Percentiles rank a stretch among this genome's conserved stretches.
Conservation (phyloP, 768 basidiomycete species). For the Russula sp. region DNA sequence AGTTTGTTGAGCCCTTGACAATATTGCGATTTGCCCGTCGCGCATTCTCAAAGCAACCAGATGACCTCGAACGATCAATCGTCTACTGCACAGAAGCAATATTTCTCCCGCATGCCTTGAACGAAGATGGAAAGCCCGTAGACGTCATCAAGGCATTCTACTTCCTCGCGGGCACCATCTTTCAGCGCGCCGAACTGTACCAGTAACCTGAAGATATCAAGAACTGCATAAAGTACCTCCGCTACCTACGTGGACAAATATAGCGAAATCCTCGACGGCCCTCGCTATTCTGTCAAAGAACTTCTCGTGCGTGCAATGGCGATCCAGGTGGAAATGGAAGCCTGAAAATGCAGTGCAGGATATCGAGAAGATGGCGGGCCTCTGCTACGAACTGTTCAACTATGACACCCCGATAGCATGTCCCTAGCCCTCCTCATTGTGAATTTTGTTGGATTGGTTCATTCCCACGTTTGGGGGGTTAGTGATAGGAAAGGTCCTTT, state of each 20-base stretch:
- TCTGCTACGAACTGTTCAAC: too few species aligned
- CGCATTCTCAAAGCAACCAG: background rate
- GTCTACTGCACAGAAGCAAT: background rate
- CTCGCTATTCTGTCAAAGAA: background rate
- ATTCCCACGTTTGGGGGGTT: too few species aligned
- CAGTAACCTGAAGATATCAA: too few species aligned
- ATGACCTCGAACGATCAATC: background rate
- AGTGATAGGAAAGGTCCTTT: too few species aligned
- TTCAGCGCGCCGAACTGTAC: background rate
- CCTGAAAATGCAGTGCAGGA: too few species aligned
- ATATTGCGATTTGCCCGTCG: background rate
- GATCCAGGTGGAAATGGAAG: background rate
- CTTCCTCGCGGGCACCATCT: background rate
- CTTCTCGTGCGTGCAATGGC: background rate
- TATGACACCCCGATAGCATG: too few species aligned
- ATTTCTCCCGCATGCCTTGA: background rate
- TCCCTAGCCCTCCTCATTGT: too few species aligned
- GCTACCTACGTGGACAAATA: too few species aligned
- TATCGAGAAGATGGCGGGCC: too few species aligned
- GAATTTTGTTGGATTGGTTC: too few species aligned
- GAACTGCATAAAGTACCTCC: too few species aligned
- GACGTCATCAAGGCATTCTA: background rate
- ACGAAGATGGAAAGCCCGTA: background rate
- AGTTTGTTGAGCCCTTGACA: background rate
- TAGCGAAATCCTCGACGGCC: background rate